phyloP scores from a whole-genome alignment of 768 basidiomycete species.

The Termitomyces sp. region DNA sequence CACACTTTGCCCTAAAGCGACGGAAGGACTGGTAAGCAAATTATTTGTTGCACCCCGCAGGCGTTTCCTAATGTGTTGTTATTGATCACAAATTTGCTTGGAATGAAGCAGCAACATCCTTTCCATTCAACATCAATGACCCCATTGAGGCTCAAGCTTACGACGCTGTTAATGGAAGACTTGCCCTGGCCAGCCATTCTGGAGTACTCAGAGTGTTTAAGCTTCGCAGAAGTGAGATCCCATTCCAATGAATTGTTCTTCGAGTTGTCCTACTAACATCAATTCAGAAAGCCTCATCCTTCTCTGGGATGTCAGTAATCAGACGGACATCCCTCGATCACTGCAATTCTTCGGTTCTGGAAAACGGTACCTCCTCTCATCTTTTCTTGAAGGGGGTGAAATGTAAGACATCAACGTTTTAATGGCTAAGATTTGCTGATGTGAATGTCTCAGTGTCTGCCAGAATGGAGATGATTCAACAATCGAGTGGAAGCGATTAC shows the following conservation, averaged over 20 bases:
- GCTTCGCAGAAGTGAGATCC: not conserved
- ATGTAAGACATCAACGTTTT: not conserved
- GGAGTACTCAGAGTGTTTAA: not conserved
- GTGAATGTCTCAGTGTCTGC: not conserved
- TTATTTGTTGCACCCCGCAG: not conserved
- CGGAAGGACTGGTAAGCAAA: not conserved
- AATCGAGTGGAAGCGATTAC: not conserved
- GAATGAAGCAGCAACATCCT: not conserved
- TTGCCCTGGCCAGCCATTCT: not conserved
- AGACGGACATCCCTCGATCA: not conserved
- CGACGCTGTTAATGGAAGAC: not conserved
- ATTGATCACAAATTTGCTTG: not conserved
- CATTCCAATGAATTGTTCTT: not conserved
- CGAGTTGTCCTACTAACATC: not conserved
- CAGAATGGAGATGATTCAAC: not conserved
- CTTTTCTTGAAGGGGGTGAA: not conserved
- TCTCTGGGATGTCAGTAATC: not conserved
- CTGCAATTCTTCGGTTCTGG: not conserved
- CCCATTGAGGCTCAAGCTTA: not conserved
- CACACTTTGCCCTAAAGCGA: not conserved
- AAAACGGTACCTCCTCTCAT: not conserved
- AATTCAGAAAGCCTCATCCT: not conserved
- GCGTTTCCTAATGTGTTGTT: too few species aligned
- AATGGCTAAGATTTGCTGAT: not conserved
- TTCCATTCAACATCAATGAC: not conserved